phyloP scores from a whole-genome alignment of 192 early-diverging fungal genomes.

The Rhizoclosmatium globosum region DNA sequence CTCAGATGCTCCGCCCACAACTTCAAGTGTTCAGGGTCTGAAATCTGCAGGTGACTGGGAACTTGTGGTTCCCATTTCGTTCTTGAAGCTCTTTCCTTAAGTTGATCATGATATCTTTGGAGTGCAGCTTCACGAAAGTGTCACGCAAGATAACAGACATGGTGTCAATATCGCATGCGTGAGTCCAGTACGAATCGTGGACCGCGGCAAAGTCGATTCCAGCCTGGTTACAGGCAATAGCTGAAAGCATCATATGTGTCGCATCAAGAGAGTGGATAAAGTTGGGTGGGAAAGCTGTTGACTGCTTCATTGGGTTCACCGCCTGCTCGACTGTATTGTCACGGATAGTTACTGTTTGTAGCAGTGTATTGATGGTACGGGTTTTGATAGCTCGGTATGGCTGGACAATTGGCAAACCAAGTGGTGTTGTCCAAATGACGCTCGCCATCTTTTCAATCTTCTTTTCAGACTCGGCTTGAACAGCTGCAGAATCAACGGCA shows the following conservation, averaged over 20 bases:
- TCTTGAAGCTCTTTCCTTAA: slow-evolving; percentile 84
- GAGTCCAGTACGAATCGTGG: slow-evolving; percentile 99
- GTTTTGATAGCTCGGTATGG: slow-evolving; percentile 85
- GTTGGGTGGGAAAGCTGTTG: slow-evolving; percentile 97
- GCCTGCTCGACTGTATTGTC: slow-evolving; percentile 77
- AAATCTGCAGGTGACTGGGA: slow-evolving; percentile 61
- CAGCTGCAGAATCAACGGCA: slow-evolving; percentile 37
- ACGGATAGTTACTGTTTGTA: slow-evolving; percentile 80
- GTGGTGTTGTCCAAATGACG: slow-evolving; percentile 96
- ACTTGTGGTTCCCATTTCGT: slow-evolving; percentile 76
- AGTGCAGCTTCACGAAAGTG: slow-evolving; percentile 89
- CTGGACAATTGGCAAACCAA: slow-evolving; percentile 93
- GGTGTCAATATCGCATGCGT: slow-evolving; percentile 85
- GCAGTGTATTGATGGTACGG: slow-evolving; percentile 68
- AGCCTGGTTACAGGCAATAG: slow-evolving; percentile 80
- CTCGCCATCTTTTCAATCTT: slow-evolving; percentile 70
- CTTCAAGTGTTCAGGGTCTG: slow-evolving; percentile 41
- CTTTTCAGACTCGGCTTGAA: slow-evolving; percentile 6
- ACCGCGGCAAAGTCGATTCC: slow-evolving; percentile 92
- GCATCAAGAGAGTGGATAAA: slow-evolving; percentile 98
- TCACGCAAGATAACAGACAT: slow-evolving; percentile 90
- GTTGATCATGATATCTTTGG: slow-evolving; percentile 82
- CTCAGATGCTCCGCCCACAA: slow-evolving; percentile 36
- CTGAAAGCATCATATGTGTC: slow-evolving; percentile 95
- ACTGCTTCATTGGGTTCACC: slow-evolving; percentile 91